These are phyloP conservation scores for Pelargonium australe DNA, from an alignment of 441 rosid genomes.

Conservation along the genomic window DNA sequence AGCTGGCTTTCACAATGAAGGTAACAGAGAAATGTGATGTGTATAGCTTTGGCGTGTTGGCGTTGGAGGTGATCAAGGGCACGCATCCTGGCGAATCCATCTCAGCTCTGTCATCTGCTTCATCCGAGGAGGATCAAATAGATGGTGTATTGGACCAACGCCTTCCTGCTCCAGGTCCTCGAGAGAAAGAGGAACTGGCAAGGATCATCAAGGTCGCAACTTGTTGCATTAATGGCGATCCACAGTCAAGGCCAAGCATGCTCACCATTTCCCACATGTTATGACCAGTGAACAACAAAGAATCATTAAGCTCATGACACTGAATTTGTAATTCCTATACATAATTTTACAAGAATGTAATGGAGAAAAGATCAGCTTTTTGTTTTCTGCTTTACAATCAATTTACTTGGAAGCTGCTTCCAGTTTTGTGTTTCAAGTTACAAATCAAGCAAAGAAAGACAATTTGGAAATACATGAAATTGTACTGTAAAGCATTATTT, in stretches of 20 bases:
- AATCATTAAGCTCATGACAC: too few species aligned
- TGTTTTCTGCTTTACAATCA: too few species aligned
- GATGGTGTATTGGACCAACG: conserved; percentile 25
- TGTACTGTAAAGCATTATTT: neutral
- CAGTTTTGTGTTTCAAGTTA: too few species aligned
- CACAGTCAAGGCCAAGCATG: conserved; percentile 25
- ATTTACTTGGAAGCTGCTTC: too few species aligned
- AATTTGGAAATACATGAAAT: too few species aligned
- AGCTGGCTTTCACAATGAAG: conserved; percentile 27
- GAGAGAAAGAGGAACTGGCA: conserved; percentile 12
- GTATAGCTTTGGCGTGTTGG: conserved; percentile 21
- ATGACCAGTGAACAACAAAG: too few species aligned
- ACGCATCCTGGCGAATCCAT: conserved; percentile 27
- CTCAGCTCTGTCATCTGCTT: neutral
- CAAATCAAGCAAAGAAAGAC: neutral
- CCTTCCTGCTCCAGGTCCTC: conserved; percentile 17
- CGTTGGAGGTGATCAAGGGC: conserved; percentile 30
- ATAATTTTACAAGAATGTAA: too few species aligned
- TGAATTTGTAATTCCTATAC: too few species aligned
- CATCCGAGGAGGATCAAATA: neutral
- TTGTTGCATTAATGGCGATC: conserved; percentile 19
- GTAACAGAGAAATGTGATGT: conserved; percentile 21
- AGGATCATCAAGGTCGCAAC: conserved; percentile 14
- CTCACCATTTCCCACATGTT: conserved; percentile 13
- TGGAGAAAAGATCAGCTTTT: too few species aligned